Evolutionary conservation across 495 filamentous ascomycete species (phyloP).

Genomic region (Xylaria castorea): DNA sequence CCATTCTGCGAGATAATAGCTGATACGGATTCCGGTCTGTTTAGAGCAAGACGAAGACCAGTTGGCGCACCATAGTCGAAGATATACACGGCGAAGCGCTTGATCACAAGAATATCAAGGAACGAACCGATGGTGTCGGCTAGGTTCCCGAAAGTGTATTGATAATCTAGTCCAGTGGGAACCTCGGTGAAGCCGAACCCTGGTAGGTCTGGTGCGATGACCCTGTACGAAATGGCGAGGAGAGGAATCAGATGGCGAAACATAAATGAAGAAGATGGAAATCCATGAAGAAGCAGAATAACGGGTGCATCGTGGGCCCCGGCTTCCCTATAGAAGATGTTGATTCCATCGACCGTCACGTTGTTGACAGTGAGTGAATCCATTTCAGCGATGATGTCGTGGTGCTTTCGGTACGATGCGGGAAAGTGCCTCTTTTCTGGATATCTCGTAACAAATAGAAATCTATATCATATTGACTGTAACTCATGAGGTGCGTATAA

Average conservation of each 20-base stretch:
- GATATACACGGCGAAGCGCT: neutral
- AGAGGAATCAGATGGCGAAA: constrained; percentile 68
- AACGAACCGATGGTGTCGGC: neutral
- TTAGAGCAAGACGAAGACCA: neutral
- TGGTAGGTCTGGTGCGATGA: constrained; percentile 67
- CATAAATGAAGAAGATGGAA: constrained; percentile 67
- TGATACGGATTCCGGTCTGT: constrained; percentile 39
- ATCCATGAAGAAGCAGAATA: constrained; percentile 69
- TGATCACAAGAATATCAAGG: neutral
- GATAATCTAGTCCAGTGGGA: neutral
- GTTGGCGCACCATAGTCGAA: constrained; percentile 5
- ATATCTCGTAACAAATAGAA: neutral
- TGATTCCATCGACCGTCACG: constrained; percentile 42
- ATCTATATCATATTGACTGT: neutral
- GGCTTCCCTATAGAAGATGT: constrained; percentile 64
- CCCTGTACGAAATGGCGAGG: constrained; percentile 58
- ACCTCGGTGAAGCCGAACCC: constrained; percentile 59
- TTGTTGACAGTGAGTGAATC: neutral
- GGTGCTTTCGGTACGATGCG: neutral
- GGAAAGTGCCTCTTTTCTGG: neutral
- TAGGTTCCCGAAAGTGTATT: neutral
- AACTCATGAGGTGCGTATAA: too few relatives aligned
- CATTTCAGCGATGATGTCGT: neutral
- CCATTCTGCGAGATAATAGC: constrained; percentile 69
- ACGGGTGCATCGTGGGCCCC: constrained; percentile 51